Evolutionary conservation across 345 rosid genomes (phyloP).

Genomic region (Heritiera littoralis): DNA sequence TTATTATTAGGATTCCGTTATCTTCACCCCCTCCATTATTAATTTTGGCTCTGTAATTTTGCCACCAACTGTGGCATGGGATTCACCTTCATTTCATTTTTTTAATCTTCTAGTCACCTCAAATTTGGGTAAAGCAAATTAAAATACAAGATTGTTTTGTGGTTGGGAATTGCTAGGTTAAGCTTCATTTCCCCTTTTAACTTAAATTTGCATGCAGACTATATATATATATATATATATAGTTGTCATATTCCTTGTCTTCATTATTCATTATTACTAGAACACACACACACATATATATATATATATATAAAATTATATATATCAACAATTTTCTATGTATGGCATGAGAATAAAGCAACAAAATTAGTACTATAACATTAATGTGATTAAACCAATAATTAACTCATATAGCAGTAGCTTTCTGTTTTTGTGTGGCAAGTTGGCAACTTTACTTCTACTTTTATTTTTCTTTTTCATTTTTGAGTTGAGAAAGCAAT

Average conservation of each 20-base stretch:
- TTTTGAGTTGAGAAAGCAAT: neutral
- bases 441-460: too few species aligned
- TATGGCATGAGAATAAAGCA: neutral
- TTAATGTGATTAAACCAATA: too few species aligned
- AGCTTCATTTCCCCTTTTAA: too few species aligned
- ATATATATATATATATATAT: too few species aligned
- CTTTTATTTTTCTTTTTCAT: neutral
- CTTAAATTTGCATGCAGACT: neutral
- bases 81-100: neutral
- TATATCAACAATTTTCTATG: neutral
- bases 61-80: neutral
- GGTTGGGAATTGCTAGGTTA: too few species aligned
- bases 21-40: neutral
- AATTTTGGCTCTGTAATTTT: neutral
- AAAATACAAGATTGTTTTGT: too few species aligned
- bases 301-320: too few species aligned
- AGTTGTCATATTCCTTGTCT: conserved; percentile 12
- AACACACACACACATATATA: neutral
- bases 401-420: too few species aligned
- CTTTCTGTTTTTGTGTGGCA: too few species aligned
- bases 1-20: neutral
- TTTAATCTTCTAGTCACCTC: too few species aligned
- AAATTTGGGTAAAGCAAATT: too few species aligned
- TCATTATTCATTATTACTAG: neutral
- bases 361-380: neutral